Conservation (phyloP, 768 basidiomycete species). For the Russula sp. region DNA sequence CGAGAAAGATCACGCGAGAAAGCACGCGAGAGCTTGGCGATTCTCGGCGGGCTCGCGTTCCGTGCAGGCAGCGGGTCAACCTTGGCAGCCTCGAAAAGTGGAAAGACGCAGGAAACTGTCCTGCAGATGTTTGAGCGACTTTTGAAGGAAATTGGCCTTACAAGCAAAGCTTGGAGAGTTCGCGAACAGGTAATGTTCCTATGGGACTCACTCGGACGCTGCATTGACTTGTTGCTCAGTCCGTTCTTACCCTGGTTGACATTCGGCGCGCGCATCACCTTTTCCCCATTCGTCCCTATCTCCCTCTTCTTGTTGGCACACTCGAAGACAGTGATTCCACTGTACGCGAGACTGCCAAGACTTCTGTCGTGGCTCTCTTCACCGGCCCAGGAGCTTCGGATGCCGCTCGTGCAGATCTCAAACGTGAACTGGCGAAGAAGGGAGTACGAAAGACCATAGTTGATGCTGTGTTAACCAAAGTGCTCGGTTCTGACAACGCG, state of each 20-base stretch:
- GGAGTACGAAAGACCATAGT: constrained; percentile 81
- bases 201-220: constrained; percentile 28
- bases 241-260: constrained; percentile 61
- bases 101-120: constrained; percentile 64
- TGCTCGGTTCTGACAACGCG: constrained; percentile 41
- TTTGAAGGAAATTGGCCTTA: constrained; percentile 63
- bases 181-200: constrained; percentile 68
- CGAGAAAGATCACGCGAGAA: constrained; percentile 65
- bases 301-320: constrained; percentile 70
- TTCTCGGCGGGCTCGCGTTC: constrained; percentile 67
- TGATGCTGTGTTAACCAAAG: constrained; percentile 66
- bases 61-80: constrained; percentile 42
- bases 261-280: constrained; percentile 62
- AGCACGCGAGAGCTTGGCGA: constrained; percentile 69
- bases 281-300: constrained; percentile 77
- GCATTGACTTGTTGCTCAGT: constrained; percentile 20
- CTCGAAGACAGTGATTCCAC: constrained; percentile 87
- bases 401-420: constrained; percentile 85
- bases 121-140: constrained; percentile 62
- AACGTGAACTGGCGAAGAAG: constrained; percentile 84
- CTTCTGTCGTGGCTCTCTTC: constrained; percentile 78
- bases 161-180: constrained; percentile 80
- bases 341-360: constrained; percentile 81
- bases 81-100: constrained; percentile 39
- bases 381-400: constrained; percentile 76